Evolutionary conservation across 2,329 filamentous ascomycete species (phyloP), one percentile per base, ranked within the genome.

Genomic region (Hypoxylon sp.): DNA sequence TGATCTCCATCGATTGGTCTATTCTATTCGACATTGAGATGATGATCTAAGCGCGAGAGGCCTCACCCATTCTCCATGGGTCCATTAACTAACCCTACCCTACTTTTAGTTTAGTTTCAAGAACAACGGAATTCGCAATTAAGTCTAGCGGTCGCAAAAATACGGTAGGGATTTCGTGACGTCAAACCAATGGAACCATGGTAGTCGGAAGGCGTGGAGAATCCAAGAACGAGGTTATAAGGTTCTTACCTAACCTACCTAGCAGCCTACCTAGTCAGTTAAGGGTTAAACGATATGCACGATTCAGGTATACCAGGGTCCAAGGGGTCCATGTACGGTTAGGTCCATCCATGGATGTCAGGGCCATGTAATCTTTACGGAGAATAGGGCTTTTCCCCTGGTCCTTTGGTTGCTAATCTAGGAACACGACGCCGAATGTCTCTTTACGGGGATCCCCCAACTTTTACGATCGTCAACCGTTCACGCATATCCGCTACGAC

Each of bases 231-330:
- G 48, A 57, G 56, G 43, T 32, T 38, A 59, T 67, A 69, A 61
- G 52, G 63, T 67, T 61, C 67, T 69, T 48, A 64, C 28, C 28
- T 30, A 30, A 30, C 6, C 5, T 30, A 30, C 28, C 6, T n/a
- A n/a, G n/a, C n/a, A n/a, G n/a, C n/a, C 2, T 23, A 23, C 23
- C 23, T 30, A 2, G 28, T 30, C 5, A 30, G 28, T 30, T 9
- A 30, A 7, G 28, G 59, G 17, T 43, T 17, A 41, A 41, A 49
- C 49, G 56, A 56, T 53, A 55, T 58, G 61, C 59, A 49, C 49
- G 45, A 62, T 67, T 65, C 60, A 67, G 64, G 67, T 63, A 28
- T 48, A 32, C 61, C 52, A 67, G 65, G 64, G 46, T 65, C 50
- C 30, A n/a, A 38, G 14, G 25, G 19, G 17, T 19, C 55, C 55